Evolutionary conservation across 2,329 filamentous ascomycete genomes (phyloP), one percentile per base, ranked within the genome.

Genomic region (Mycosphaerella sp.): DNA sequence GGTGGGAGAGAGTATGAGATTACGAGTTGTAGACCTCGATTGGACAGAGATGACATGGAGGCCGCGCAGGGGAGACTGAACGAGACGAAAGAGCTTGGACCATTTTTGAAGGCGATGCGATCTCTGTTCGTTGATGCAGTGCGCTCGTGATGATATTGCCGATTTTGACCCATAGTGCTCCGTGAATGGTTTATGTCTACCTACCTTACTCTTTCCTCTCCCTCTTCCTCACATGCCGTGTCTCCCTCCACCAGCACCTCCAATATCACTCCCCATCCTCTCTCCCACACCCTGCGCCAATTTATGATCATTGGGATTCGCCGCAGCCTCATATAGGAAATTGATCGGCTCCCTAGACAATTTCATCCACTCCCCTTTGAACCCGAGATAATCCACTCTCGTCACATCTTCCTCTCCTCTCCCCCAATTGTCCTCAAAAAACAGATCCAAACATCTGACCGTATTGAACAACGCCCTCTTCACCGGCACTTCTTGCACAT

Each of bases 301-400:
- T 71, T 79, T 80, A 72, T 98, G 93, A 72, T 98, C 93, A 41
- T 74, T 80, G 10, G 91, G 93, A 68, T 96, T 95, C 32, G 93
- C 86, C 21, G 91, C 91, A 14, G 89, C 86, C 77, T 98, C 93
- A 70, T 97, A 98, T 54, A 95, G 64, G 62, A 97, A 91, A 60
- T 86, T 89, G 6, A 86, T 75, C 1, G 93, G 89, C 66, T 91
- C 88, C 49, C 85, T 78, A 41, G 85, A 93, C 64, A 95, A 71
- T 67, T 84, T 82, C 80, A 93, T 93, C 78, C 89, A 97, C 71
- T 95, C 88, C 18, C 93, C 93, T 71, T 88, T 90, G 75, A 98
- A 97, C 1, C 87, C 93, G 50, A 97, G 58, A 71, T 96, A 98
- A 55, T 77, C 83, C 1, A 97, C 68, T 43, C 82, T 78, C 40